phyloP scores from a whole-genome alignment of 352 stramenopile species.

The Globisporangium okanoganense region DNA sequence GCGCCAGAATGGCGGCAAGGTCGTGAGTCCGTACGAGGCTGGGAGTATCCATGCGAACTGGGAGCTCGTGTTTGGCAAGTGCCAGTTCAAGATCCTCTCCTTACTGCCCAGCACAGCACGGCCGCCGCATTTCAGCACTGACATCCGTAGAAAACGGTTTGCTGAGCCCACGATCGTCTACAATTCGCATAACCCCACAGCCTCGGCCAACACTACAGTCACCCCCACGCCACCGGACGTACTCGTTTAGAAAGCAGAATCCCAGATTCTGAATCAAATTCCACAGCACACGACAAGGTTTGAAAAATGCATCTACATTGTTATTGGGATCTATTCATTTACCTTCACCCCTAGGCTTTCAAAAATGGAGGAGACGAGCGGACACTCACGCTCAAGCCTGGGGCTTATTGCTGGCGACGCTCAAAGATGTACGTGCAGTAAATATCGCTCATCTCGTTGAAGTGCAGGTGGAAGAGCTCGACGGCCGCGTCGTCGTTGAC shows the following conservation, averaged over 20 bases:
- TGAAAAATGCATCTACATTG: constrained; percentile 1
- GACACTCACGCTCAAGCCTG: no score
- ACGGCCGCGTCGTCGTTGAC: constrained; percentile 57
- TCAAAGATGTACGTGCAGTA: constrained; percentile 88
- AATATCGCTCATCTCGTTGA: constrained; percentile 89
- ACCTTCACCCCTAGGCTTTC: background rate
- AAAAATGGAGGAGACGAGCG: background rate
- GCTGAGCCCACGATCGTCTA: background rate
- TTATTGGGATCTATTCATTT: constrained; percentile 4
- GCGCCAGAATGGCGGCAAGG: constrained; percentile 42
- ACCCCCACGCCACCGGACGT: background rate
- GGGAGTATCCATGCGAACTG: constrained; percentile 71
- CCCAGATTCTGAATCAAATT: background rate
- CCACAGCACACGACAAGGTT: background rate
- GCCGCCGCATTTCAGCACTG: constrained; percentile 14
- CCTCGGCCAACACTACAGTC: background rate
- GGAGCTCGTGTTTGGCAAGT: constrained; percentile 73
- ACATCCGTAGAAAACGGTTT: constrained; percentile 5
- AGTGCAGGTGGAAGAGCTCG: constrained; percentile 82
- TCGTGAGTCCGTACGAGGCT: constrained; percentile 56
- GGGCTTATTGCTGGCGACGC: constrained; percentile 23
- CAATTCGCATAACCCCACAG: background rate
- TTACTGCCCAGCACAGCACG: constrained; percentile 52
- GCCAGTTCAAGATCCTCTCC: constrained; percentile 50
- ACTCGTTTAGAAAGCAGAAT: background rate